A percentile compares a stretch with the other conserved stretches of the same genome.
These are phyloP conservation scores for Erigeron philadelphicus DNA, from an alignment of 140 eudicot genomes.

Conservation along the genomic window DNA sequence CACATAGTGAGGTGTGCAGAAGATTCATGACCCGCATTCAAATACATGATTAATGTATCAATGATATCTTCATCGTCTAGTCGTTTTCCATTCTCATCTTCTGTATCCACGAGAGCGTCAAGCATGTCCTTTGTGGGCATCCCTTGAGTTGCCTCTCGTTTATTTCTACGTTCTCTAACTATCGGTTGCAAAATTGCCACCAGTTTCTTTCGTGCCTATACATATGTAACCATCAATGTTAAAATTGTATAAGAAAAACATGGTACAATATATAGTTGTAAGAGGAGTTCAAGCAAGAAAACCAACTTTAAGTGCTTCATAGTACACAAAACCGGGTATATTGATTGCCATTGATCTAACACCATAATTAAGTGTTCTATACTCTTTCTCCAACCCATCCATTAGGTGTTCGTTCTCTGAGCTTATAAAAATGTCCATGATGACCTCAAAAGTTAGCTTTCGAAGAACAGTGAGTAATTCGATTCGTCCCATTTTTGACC, in stretches of 20 bases:
- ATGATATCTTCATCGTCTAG: constrained; percentile 83
- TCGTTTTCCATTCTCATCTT: constrained; percentile 70
- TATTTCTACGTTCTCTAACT: constrained; percentile 47
- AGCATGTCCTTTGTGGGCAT: constrained; percentile 65
- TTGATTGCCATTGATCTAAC: constrained; percentile 82
- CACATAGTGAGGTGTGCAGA: constrained; percentile 84
- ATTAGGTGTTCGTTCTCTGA: constrained; percentile 53
- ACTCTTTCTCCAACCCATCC: constrained; percentile 68
- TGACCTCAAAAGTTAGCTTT: constrained; percentile 61
- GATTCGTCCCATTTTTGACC: constrained; percentile 69
- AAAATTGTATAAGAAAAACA: neutral
- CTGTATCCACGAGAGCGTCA: constrained; percentile 55
- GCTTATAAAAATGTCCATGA: constrained; percentile 74
- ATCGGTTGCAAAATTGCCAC: constrained; percentile 55
- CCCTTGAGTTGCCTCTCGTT: constrained; percentile 26
- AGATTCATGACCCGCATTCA: constrained; percentile 92
- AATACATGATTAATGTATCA: constrained; percentile 72
- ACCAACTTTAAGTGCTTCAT: constrained; percentile 74
- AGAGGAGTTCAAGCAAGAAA: too few species aligned
- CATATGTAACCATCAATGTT: neutral
- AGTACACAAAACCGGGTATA: constrained; percentile 75
- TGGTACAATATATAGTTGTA: neutral
- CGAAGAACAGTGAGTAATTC: constrained; percentile 66
- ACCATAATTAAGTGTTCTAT: constrained; percentile 60
- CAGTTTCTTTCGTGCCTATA: constrained; percentile 85